Evolutionary conservation across 2,329 filamentous ascomycete species (phyloP).

Genomic region (Clonostachys byssicola): DNA sequence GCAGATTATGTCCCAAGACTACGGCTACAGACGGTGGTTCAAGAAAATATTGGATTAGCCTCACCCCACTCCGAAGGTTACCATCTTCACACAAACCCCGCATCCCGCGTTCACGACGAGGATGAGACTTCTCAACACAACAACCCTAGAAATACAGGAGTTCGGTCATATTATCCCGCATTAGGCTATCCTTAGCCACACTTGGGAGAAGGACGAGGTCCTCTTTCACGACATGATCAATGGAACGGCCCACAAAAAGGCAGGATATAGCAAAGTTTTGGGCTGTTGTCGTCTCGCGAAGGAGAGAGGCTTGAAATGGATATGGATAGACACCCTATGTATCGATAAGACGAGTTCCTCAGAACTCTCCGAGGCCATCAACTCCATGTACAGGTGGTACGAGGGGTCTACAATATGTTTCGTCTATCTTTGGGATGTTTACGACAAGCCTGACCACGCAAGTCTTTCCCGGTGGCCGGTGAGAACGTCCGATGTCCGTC

Average conservation of each 20-base stretch:
- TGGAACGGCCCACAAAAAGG: slow-evolving; percentile 1
- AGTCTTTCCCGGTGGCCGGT: not conserved
- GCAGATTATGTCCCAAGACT: too few relatives aligned
- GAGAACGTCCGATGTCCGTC: not conserved
- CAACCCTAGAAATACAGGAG: too few relatives aligned
- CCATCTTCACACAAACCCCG: too few relatives aligned
- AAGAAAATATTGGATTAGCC: too few relatives aligned
- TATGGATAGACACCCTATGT: slow-evolving; percentile 18
- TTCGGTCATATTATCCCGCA: too few relatives aligned
- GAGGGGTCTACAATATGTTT: slow-evolving; percentile 14
- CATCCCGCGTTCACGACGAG: too few relatives aligned
- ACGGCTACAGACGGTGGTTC: too few relatives aligned
- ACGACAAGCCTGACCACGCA: slow-evolving; percentile 2
- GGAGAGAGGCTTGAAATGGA: slow-evolving; percentile 6
- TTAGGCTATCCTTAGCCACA: slow-evolving; percentile 24
- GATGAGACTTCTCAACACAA: too few relatives aligned
- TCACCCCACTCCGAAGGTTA: too few relatives aligned
- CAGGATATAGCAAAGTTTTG: slow-evolving; percentile 5
- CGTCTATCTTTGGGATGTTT: slow-evolving; percentile 13
- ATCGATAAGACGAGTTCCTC: slow-evolving; percentile 15
- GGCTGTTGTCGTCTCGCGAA: slow-evolving; percentile 6
- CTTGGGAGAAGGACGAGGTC: slow-evolving; percentile 19
- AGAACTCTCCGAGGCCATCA: slow-evolving; percentile 18
- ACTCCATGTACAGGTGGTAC: slow-evolving; percentile 19
- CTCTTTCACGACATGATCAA: slow-evolving; percentile 11